Base-by-base conservation (phyloP, 176 grass and related monocot genomes). In the Areca catechu region DNA sequence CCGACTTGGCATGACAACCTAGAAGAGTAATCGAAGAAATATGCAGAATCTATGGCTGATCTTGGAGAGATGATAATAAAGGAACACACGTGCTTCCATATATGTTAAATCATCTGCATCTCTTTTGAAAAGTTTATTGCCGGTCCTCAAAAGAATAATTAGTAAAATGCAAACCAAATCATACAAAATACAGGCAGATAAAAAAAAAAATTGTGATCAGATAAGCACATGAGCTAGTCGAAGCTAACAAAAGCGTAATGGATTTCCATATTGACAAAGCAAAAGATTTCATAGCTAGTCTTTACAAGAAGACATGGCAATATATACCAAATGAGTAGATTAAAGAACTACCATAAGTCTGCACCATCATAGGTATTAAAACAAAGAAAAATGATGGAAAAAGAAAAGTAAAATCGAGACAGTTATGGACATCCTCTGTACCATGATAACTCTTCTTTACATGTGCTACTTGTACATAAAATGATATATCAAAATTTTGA, bases 11-110 rank as follows among this genome's bases (percentile, higher is more conserved):
- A 83, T 97, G 9, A 97, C 87, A 53, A 77, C 71, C 24, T 74
- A 52, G 67, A 97, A 97, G 54, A 91, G 49, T 51, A 88, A 62
- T 47, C 91, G 37, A 56, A 97, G 83, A 68, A 97, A 91, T 65
- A 91, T 85, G 20, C 92, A 72, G 69, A 97, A 88, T n/a, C 93
- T 74, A 73, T 97, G 93, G 34, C 93, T 97, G 68, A 97, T 91
- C 64, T 91, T 91, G 54, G 77, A 77, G 16, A 97, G 77, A 16
- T 97, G 88, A 53, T 82, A 75, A 20, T 78, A 77, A 47, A 91
- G 79, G 66, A 83, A 78, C 21, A 74, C 34, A n/a, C 88, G 87
- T 71, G 91, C 87, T 73, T 88, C 83, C 66, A 97, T 22, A 82
- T 81, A 96, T n/a, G 80, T 51, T 19, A 88, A 56, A 47, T 86